Base-by-base conservation (phyloP, 2,329 filamentous ascomycete species). In the Colletotrichum liriopes region DNA sequence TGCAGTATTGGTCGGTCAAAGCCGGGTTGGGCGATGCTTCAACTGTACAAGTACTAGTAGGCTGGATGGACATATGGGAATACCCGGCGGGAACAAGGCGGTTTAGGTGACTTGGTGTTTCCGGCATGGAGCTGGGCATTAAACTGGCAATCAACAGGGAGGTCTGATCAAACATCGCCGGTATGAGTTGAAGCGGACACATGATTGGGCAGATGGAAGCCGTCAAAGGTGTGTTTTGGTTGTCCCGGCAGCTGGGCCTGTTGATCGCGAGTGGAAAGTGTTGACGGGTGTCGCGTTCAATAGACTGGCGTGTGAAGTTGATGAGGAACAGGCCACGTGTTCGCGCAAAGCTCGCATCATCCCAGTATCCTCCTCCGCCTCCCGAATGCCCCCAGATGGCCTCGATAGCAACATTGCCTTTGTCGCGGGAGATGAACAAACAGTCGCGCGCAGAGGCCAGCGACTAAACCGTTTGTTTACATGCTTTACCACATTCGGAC, bases 401-500 rank as follows among this genome's bases (percentile, higher is more conserved):
- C 14, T 51, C 45, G 45, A 26, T 49, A 23, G 60, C 43, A 47
- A 35, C 29, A 49, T 63, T 37, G 45, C 23, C 49, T 43, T 37
- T 23, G 47, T 45, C 29, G 41, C 56, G 51, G 56, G 69, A 69
- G 65, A 64, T 72, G 35, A 59, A 14, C 69, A 51, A 32, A 39
- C 37, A 68, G 56, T 62, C 64, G 64, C 60, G 51, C 35, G 65
- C 51, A 67, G 29, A 56, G 56, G 47, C 49, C 56, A 68, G 58
- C 58, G 37, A 72, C 65, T 69, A 68, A 35, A 39, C 63, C 52
- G 60, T 72, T 70, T 72, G 70, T 70, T 72, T 72, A 69, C 66
- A 65, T 70, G 60, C 54, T 32, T 65, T 64, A 37, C 70, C 65
- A 41, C 26, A 64, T 70, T 64, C 54, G 65, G 70, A 70, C 70